Percentiles rank a stretch among this genome's conserved stretches.
Evolutionary conservation across 352 stramenopile genomes (phyloP).

Genomic region (Phytophthora syringae): DNA sequence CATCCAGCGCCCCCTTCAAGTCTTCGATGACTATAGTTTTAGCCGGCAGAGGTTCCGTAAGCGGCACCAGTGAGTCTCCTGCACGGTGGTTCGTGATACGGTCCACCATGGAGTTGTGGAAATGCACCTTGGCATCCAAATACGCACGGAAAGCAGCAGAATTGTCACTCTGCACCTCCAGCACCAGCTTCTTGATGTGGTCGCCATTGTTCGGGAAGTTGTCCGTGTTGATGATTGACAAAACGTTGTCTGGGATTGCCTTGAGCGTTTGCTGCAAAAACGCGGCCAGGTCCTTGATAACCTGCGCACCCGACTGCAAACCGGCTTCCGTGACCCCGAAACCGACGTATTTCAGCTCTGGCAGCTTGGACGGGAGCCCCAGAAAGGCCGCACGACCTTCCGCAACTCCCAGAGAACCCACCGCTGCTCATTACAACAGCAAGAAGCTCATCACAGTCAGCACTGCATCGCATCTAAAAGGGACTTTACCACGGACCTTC

Average conservation of each 20-base stretch:
- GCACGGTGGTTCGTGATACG: conserved; percentile 65
- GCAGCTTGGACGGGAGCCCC: conserved; percentile 42
- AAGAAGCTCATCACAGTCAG: not conserved
- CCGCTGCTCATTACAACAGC: conserved; percentile 5
- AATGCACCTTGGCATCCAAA: conserved; percentile 59
- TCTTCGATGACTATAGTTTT: conserved; percentile 81
- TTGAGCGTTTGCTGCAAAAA: conserved; percentile 30
- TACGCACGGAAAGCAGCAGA: conserved; percentile 41
- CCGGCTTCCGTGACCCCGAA: conserved; percentile 74
- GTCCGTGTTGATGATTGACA: conserved; percentile 85
- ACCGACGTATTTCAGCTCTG: conserved; percentile 55
- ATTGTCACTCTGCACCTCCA: conserved; percentile 23
- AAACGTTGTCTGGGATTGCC: conserved; percentile 46
- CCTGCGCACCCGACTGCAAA: conserved; percentile 32
- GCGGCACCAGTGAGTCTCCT: conserved; percentile 55
- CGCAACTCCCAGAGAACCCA: conserved; percentile 43
- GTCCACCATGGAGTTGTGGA: conserved; percentile 90
- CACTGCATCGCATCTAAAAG: not conserved
- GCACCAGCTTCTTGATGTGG: conserved; percentile 53
- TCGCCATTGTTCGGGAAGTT: conserved; percentile 79
- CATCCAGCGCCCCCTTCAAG: conserved; percentile 46
- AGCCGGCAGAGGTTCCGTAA: conserved; percentile 61
- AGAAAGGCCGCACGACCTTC: conserved; percentile 47
- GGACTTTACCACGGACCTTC: conserved; percentile 9
- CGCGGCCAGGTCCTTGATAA: conserved; percentile 56